Evolutionary conservation across 768 basidiomycete genomes (phyloP).

Genomic region (Naganishia friedmannii): DNA sequence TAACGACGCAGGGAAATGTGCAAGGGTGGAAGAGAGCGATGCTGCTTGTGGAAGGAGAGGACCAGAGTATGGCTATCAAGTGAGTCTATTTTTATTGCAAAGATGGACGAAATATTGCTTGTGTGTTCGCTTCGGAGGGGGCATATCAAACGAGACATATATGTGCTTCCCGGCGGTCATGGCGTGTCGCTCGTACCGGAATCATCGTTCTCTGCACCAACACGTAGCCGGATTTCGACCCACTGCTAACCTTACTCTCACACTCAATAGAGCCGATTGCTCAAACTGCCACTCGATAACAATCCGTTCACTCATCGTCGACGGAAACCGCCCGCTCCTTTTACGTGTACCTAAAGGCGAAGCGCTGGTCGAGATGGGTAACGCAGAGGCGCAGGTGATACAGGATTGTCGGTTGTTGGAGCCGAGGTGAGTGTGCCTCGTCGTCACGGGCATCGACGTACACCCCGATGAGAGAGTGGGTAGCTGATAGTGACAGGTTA

Average conservation of each 20-base stretch:
- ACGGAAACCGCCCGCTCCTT: constrained; percentile 51
- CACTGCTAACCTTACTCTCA: background rate
- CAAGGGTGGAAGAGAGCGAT: constrained; percentile 44
- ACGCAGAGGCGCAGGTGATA: constrained; percentile 47
- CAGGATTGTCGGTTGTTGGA: constrained; percentile 51
- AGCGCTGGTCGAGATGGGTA: constrained; percentile 50
- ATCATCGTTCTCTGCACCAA: no score
- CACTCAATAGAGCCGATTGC: constrained; percentile 48
- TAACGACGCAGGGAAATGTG: constrained; percentile 50
- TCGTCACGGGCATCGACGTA: no score
- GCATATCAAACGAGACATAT: no score
- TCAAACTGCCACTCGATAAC: constrained; percentile 39
- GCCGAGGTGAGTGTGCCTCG: constrained; percentile 47
- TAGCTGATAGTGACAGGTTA: no score
- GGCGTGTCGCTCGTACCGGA: no score
- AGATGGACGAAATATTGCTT: background rate
- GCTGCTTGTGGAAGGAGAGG: constrained; percentile 48
- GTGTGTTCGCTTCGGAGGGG: no score
- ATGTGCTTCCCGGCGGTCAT: no score
- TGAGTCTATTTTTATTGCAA: constrained; percentile 27
- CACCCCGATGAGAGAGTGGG: no score
- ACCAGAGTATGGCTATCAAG: constrained; percentile 50
- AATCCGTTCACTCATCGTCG: constrained; percentile 47
- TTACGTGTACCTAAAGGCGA: constrained; percentile 47
- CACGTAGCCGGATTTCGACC: background rate